Percentiles rank a stretch among this genome's conserved stretches.
Evolutionary conservation across 2,329 filamentous ascomycete genomes (phyloP).

Genomic region (Catunica adiposa): DNA sequence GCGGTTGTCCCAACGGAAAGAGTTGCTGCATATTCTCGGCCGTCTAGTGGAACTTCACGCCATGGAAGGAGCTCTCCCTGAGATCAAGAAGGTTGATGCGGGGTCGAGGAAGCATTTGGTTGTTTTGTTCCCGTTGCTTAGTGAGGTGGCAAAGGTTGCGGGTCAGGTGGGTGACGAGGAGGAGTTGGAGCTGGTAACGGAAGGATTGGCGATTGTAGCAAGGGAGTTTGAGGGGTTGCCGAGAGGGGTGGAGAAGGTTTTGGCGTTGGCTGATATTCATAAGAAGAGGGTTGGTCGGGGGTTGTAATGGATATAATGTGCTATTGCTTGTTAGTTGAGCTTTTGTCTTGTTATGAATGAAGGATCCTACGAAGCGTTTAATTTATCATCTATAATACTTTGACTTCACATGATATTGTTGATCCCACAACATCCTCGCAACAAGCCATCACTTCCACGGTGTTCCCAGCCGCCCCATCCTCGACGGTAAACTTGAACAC

Average conservation of each 20-base stretch:
- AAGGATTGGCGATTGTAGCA: constrained; percentile 46
- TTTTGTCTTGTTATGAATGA: background rate
- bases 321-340: no score
- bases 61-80: constrained; percentile 52
- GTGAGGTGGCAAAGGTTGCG: constrained; percentile 44
- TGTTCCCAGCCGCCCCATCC: constrained; percentile 35
- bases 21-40: constrained; percentile 55
- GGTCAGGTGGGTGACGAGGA: constrained; percentile 41
- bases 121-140: constrained; percentile 62
- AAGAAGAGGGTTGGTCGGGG: background rate
- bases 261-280: constrained; percentile 1
- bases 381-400: background rate
- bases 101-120: constrained; percentile 58
- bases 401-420: constrained; percentile 19
- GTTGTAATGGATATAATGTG: background rate
- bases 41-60: constrained; percentile 51
- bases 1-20: constrained; percentile 62
- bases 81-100: constrained; percentile 33
- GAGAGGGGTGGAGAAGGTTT: background rate
- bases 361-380: background rate
- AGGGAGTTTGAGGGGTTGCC: constrained; percentile 13
- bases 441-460: constrained; percentile 46
- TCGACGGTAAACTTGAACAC: constrained; percentile 24
- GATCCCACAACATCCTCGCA: constrained; percentile 72
- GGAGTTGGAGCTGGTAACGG: constrained; percentile 39